These are phyloP conservation scores for Candida ovalis DNA, from an alignment of 805 yeast species.

Conservation along the genomic window DNA sequence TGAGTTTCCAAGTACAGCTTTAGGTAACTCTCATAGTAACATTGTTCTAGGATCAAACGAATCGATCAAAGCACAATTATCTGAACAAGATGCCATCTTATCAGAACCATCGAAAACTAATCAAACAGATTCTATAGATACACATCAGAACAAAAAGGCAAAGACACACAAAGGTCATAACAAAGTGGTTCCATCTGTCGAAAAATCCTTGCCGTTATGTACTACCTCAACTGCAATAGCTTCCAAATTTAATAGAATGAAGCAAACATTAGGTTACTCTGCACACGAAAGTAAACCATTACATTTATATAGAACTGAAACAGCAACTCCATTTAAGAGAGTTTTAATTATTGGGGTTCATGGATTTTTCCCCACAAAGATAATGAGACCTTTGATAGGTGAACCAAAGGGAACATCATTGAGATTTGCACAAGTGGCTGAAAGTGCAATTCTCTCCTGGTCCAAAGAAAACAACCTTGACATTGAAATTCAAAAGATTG, in stretches of 20 bases:
- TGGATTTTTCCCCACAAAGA: conserved; percentile 89
- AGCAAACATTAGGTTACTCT: conserved; percentile 15
- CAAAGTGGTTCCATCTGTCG: conserved; percentile 28
- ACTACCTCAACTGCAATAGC: conserved; percentile 9
- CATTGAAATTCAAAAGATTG: conserved; percentile 77
- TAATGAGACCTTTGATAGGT: conserved; percentile 83
- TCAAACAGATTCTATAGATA: background rate
- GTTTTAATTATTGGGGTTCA: conserved; percentile 89
- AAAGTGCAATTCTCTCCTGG: conserved; percentile 67
- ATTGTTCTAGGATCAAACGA: background rate
- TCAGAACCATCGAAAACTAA: conserved; percentile 19
- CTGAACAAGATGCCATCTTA: conserved; percentile 20
- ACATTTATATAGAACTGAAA: conserved; percentile 19
- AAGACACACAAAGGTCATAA: conserved; percentile 16
- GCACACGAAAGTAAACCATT: conserved; percentile 3
- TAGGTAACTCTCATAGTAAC: conserved; percentile 1
- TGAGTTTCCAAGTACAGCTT: conserved; percentile 1
- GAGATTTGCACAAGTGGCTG: conserved; percentile 89
- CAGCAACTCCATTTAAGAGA: conserved; percentile 38
- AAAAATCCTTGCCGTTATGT: conserved; percentile 24
- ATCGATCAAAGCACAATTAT: background rate
- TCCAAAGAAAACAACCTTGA: conserved; percentile 42
- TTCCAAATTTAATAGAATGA: conserved; percentile 13
- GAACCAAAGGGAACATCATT: conserved; percentile 96
- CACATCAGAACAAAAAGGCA: background rate